phyloP scores from a whole-genome alignment of 345 rosid species.

The Populus deltoides region DNA sequence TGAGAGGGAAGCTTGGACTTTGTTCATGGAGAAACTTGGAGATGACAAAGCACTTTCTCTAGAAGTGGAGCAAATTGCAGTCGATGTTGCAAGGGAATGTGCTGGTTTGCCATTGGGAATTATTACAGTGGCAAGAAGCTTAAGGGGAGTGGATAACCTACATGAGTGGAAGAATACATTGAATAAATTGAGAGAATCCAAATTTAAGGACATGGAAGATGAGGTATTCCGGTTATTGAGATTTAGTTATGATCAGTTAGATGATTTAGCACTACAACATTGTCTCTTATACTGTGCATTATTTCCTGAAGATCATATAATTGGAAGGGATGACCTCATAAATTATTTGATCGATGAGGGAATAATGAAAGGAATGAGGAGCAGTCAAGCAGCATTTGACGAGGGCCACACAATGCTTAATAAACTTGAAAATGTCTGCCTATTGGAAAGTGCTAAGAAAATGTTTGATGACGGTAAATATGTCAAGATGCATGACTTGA shows the following conservation, averaged over 20 bases:
- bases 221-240: too few relatives aligned
- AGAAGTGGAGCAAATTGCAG: neutral
- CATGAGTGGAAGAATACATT: too few relatives aligned
- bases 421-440: neutral
- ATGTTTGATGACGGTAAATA: neutral
- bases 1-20: neutral
- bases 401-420: too few relatives aligned
- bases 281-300: slow-evolving; percentile 26
- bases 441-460: slow-evolving; percentile 25
- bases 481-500: slow-evolving; percentile 18
- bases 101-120: neutral
- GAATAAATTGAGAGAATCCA: too few relatives aligned
- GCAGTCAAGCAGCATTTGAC: too few relatives aligned
- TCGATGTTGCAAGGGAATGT: neutral
- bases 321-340: neutral
- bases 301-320: slow-evolving; percentile 1
- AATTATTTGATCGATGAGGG: slow-evolving; percentile 19
- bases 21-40: too few relatives aligned
- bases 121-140: neutral
- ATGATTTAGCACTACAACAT: slow-evolving; percentile 10
- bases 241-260: neutral
- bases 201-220: too few relatives aligned
- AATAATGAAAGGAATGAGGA: neutral
- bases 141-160: too few relatives aligned
- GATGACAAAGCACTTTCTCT: neutral